These are phyloP conservation scores for Dendryphion nanum DNA, from an alignment of 2,329 filamentous ascomycete genomes.

Conservation along the genomic window DNA sequence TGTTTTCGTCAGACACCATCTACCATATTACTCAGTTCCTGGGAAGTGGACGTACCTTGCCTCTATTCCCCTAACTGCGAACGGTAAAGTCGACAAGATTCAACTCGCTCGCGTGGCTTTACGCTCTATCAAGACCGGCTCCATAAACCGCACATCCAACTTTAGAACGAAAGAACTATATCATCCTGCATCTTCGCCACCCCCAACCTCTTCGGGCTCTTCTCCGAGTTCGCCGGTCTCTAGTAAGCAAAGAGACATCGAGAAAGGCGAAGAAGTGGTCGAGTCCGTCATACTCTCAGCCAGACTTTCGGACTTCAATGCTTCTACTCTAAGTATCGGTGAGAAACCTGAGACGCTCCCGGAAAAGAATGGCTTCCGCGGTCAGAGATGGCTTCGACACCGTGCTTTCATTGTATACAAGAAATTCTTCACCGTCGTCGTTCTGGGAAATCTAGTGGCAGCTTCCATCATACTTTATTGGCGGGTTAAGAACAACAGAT, in stretches of 20 bases:
- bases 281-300: slow-evolving; percentile 7
- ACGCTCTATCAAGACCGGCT: neutral
- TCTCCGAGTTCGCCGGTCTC: neutral
- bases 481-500: slow-evolving; percentile 16
- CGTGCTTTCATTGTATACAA: slow-evolving; percentile 32
- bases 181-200: slow-evolving; percentile 1
- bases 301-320: slow-evolving; percentile 12
- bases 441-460: slow-evolving; percentile 25
- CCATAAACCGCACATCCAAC: slow-evolving; percentile 6
- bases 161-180: slow-evolving; percentile 5
- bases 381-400: slow-evolving; percentile 32
- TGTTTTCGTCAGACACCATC: slow-evolving; percentile 41
- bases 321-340: slow-evolving; percentile 11
- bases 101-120: slow-evolving; percentile 38
- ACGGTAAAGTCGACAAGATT: slow-evolving; percentile 58
- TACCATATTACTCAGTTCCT: slow-evolving; percentile 59
- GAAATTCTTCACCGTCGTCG: slow-evolving; percentile 27
- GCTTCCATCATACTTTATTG: slow-evolving; percentile 27
- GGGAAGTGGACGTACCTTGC: slow-evolving; percentile 45
- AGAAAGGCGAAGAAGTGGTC: slow-evolving; percentile 8
- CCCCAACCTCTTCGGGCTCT: no score
- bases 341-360: slow-evolving; percentile 19
- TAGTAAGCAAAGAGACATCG: slow-evolving; percentile 2
- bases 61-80: slow-evolving; percentile 51
- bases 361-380: slow-evolving; percentile 22